Conservation (phyloP, 139 green algal species). For the Tetraselmis chui region DNA sequence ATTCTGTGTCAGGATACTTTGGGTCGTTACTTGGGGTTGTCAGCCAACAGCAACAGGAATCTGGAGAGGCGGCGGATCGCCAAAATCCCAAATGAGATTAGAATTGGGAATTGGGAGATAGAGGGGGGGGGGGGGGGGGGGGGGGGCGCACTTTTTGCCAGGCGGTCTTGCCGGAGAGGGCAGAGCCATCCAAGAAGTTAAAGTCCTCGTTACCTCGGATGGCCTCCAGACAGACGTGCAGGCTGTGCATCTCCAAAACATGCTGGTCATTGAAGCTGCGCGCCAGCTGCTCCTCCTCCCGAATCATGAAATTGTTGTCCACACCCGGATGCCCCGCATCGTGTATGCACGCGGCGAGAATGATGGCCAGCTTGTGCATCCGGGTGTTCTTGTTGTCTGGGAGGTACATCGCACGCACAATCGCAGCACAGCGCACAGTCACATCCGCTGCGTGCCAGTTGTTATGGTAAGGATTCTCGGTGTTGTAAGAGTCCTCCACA, state of each 20-base stretch:
- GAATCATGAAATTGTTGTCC: neutral
- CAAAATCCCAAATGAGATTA: too few species aligned
- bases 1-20: too few species aligned
- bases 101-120: too few species aligned
- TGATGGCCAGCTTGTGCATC: neutral
- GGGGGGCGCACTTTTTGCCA: neutral
- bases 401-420: neutral
- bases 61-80: too few species aligned
- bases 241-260: conserved; percentile 1
- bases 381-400: neutral
- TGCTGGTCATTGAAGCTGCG: neutral
- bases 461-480: neutral
- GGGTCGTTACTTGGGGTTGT: too few species aligned
- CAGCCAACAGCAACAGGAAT: too few species aligned
- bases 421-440: neutral
- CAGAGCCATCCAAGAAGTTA: neutral
- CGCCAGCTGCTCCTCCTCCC: neutral
- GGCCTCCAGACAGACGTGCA: neutral
- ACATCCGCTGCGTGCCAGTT: neutral
- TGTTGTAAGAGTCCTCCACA: too few species aligned
- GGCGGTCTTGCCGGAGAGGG: neutral
- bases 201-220: neutral
- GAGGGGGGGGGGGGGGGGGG: too few species aligned
- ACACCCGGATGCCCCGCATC: neutral
- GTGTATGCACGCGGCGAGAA: neutral